phyloP scores from a whole-genome alignment of 1,284 basidiomycete species.

The Violaceomyces palustris region DNA sequence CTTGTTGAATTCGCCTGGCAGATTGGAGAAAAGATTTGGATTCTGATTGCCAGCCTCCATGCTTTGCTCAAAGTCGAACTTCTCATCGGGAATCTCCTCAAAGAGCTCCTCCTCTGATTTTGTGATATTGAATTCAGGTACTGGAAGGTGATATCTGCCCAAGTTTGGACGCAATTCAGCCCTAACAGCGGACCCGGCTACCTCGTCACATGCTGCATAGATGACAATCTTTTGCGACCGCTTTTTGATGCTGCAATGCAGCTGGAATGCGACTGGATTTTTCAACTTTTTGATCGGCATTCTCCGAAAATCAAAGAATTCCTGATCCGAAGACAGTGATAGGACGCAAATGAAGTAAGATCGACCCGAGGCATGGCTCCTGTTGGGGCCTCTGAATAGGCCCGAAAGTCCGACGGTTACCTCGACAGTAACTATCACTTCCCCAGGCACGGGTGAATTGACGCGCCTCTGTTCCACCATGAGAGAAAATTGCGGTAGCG shows the following conservation, averaged over 20 bases:
- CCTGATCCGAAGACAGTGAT: constrained; percentile 13
- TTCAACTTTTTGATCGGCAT: constrained; percentile 25
- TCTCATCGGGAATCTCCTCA: too few relatives aligned
- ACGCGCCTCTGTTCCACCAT: background rate
- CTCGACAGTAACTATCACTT: constrained; percentile 4
- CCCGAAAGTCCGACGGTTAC: constrained; percentile 15
- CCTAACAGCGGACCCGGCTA: constrained; percentile 18
- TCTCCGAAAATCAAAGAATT: constrained; percentile 29
- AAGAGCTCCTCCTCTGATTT: too few relatives aligned
- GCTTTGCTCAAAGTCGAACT: too few relatives aligned
- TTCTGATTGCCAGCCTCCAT: too few relatives aligned
- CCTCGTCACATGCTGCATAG: constrained; percentile 25
- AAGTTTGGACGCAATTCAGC: constrained; percentile 18
- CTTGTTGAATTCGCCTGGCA: too few relatives aligned
- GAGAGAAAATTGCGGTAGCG: constrained; percentile 24
- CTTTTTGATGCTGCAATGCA: constrained; percentile 38
- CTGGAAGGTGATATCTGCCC: too few relatives aligned
- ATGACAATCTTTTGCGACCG: constrained; percentile 40
- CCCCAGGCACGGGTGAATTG: background rate
- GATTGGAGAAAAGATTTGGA: too few relatives aligned
- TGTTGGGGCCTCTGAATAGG: constrained; percentile 18
- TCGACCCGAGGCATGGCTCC: constrained; percentile 22
- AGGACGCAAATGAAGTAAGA: constrained; percentile 16
- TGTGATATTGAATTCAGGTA: too few relatives aligned
- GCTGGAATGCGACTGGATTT: constrained; percentile 20